Evolutionary conservation across 2,329 filamentous ascomycete species (phyloP).

Genomic region (Chaetomium sp.): DNA sequence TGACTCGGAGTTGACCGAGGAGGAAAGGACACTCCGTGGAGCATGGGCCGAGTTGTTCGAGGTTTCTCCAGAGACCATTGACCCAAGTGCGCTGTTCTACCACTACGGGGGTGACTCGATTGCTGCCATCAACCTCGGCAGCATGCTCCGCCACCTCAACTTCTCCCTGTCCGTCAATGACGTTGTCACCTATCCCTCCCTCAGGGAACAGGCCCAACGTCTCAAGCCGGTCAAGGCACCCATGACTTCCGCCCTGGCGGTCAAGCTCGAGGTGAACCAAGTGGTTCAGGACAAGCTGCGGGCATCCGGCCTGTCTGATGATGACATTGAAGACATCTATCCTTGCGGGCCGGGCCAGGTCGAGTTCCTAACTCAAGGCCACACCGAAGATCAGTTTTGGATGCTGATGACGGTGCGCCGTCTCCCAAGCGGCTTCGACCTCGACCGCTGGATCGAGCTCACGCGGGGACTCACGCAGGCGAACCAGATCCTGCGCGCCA

Average conservation of each 20-base stretch:
- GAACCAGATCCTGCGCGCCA: slow-evolving; percentile 1
- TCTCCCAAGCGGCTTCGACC: not conserved
- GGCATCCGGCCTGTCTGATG: not conserved
- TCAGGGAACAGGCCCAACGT: not conserved
- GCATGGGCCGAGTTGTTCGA: slow-evolving; percentile 2
- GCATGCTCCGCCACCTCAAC: not conserved
- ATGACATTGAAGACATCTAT: not conserved
- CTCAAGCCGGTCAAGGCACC: not conserved
- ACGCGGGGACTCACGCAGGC: not conserved
- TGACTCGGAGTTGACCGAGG: not conserved
- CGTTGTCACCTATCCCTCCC: not conserved
- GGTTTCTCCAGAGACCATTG: not conserved
- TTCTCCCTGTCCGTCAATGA: not conserved
- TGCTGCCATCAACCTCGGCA: not conserved
- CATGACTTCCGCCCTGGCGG: not conserved
- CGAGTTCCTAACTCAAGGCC: slow-evolving; percentile 1
- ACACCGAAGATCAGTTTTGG: not conserved
- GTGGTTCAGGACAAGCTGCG: not conserved
- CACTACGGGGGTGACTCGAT: slow-evolving; percentile 1
- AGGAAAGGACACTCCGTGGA: not conserved
- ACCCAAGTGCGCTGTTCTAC: not conserved
- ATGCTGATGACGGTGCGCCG: slow-evolving; percentile 3
- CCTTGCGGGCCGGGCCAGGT: not conserved
- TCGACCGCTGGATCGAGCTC: not conserved
- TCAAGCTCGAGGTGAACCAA: not conserved